Evolutionary conservation across 192 early-diverging fungal species (phyloP).

Genomic region (Coemansia sp.): DNA sequence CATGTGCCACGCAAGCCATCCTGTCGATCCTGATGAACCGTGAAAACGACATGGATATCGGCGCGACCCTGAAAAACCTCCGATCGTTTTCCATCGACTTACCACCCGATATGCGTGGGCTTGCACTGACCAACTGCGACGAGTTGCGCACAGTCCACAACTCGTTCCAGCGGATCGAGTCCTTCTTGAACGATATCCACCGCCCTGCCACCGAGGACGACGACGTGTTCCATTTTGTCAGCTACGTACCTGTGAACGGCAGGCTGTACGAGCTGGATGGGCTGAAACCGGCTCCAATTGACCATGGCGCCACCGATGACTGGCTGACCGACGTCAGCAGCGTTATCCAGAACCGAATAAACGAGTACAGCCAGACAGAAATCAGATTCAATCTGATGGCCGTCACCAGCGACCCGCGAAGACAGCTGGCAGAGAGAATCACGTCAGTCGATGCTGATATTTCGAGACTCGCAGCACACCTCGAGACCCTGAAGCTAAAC

Average conservation of each 20-base stretch:
- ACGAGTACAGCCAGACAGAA: slow-evolving; percentile 58
- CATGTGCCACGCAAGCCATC: slow-evolving; percentile 86
- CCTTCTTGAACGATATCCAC: slow-evolving; percentile 67
- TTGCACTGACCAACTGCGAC: slow-evolving; percentile 77
- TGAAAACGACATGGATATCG: slow-evolving; percentile 62
- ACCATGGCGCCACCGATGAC: slow-evolving; percentile 64
- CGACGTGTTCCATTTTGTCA: slow-evolving; percentile 79
- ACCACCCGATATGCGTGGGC: slow-evolving; percentile 73
- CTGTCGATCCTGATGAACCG: slow-evolving; percentile 71
- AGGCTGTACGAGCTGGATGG: slow-evolving; percentile 79
- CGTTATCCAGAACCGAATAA: slow-evolving; percentile 72
- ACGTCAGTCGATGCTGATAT: slow-evolving; percentile 54
- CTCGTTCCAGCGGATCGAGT: slow-evolving; percentile 74
- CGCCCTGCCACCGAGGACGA: slow-evolving; percentile 60
- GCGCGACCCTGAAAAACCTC: slow-evolving; percentile 64
- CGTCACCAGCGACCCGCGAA: slow-evolving; percentile 64
- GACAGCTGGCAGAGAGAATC: slow-evolving; percentile 57
- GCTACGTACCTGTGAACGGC: slow-evolving; percentile 72
- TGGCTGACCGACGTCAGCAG: slow-evolving; percentile 65
- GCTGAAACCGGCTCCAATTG: slow-evolving; percentile 64
- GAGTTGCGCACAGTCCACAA: slow-evolving; percentile 75
- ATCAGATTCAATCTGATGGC: slow-evolving; percentile 83
- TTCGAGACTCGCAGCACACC: slow-evolving; percentile 16
- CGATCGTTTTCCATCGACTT: slow-evolving; percentile 70
- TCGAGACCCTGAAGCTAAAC: slow-evolving; percentile 36